Conservation (phyloP, 1,284 basidiomycete species). For the Boletellus deceptivus region DNA sequence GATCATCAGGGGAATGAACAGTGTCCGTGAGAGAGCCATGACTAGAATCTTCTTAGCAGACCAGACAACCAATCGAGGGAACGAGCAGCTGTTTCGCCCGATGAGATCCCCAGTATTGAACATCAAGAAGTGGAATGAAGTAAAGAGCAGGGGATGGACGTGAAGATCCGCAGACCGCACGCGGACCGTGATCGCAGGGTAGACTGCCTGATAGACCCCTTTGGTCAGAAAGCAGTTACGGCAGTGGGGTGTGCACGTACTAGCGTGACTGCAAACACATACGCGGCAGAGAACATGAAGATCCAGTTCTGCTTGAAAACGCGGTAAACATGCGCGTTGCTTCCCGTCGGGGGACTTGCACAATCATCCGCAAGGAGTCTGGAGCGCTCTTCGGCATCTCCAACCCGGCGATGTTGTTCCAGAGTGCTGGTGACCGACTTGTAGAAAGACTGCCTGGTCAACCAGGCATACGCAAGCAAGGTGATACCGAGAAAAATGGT, state of each 20-base stretch:
- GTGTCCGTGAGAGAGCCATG: slow-evolving; percentile 66
- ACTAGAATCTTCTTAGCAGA: slow-evolving; percentile 57
- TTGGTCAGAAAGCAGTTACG: slow-evolving; percentile 1
- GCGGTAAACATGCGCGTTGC: slow-evolving; percentile 46
- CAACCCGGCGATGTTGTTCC: slow-evolving; percentile 32
- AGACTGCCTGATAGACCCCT: slow-evolving; percentile 60
- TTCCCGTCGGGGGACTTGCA: slow-evolving; percentile 23
- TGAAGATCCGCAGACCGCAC: slow-evolving; percentile 61
- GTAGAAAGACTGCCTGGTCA: slow-evolving; percentile 59
- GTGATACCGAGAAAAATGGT: slow-evolving; percentile 60
- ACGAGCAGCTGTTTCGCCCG: slow-evolving; percentile 72
- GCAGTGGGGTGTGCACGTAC: slow-evolving; percentile 44
- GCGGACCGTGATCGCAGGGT: slow-evolving; percentile 80
- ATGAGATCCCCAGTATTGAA: slow-evolving; percentile 76
- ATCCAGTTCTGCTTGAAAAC: slow-evolving; percentile 63
- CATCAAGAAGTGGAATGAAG: slow-evolving; percentile 68
- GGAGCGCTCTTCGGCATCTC: slow-evolving; percentile 32
- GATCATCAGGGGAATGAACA: slow-evolving; percentile 83
- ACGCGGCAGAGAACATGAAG: slow-evolving; percentile 73
- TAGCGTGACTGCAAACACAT: slow-evolving; percentile 77
- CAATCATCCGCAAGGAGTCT: slow-evolving; percentile 35
- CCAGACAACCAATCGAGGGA: slow-evolving; percentile 66
- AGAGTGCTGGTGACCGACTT: slow-evolving; percentile 46
- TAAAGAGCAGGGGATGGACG: slow-evolving; percentile 66
- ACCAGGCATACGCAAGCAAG: slow-evolving; percentile 50